phyloP scores from a whole-genome alignment of 2,329 filamentous ascomycete species.

The Fusarium sp. region DNA sequence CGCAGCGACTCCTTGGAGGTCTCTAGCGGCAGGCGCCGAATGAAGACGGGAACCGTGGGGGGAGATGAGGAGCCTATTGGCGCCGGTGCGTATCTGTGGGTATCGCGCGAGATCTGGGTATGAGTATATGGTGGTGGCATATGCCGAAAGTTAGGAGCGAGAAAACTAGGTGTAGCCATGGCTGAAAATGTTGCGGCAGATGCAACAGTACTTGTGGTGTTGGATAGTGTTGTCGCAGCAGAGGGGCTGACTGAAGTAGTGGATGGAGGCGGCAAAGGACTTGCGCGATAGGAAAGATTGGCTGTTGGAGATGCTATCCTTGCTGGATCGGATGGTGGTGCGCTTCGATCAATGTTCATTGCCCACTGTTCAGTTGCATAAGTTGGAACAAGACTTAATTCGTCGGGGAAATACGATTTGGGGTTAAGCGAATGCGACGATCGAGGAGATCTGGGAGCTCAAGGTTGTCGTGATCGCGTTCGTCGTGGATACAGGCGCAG shows the following conservation, averaged over 20 bases:
- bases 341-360: constrained; percentile 43
- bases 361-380: constrained; percentile 47
- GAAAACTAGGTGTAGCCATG: constrained; percentile 61
- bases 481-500: constrained; percentile 30
- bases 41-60: constrained; percentile 57
- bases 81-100: constrained; percentile 54
- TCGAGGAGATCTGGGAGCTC: constrained; percentile 33
- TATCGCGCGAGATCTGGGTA: constrained; percentile 54
- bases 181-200: constrained; percentile 27
- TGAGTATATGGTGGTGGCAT: constrained; percentile 52
- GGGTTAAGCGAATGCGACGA: constrained; percentile 38
- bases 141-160: constrained; percentile 52
- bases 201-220: constrained; percentile 4
- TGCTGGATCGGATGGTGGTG: constrained; percentile 40
- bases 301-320: constrained; percentile 42
- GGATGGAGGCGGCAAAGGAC: constrained; percentile 46
- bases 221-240: constrained; percentile 1
- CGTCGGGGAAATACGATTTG: constrained; percentile 26
- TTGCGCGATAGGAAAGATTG: constrained; percentile 48
- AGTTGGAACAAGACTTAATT: constrained; percentile 40
- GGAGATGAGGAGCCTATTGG: constrained; percentile 52
- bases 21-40: constrained; percentile 65
- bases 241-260: constrained; percentile 32
- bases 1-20: constrained; percentile 66
- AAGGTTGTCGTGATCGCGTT: constrained; percentile 32